Base-by-base conservation (phyloP, 2,329 filamentous ascomycete species). In the Pseudohalonectria lignicola region DNA sequence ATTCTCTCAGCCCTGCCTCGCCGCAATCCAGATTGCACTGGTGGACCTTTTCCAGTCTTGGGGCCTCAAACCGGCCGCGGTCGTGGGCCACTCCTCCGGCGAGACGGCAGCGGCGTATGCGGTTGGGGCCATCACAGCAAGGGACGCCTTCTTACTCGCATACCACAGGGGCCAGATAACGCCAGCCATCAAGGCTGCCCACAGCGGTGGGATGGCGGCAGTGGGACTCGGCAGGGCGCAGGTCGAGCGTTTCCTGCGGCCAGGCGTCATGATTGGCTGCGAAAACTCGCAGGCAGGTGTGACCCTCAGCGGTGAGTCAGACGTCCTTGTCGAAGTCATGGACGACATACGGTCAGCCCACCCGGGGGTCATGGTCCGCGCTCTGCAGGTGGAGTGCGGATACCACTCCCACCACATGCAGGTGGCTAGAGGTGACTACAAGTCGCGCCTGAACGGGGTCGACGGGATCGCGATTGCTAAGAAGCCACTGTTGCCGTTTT, bases 11-110 rank as follows among this genome's bases (percentile, higher is more conserved):
- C 40, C 40, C 15, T 33, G 33, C 23, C 32, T 39, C 21, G 33
- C 29, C 41, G 17, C 39, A n/a, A 41, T 17, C 2, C 59, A 61
- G 36, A 44, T 61, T 15, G 53, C 39, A n/a, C 36, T 61, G 1
- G 47, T 58, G 0, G 48, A 54, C 17, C 41, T 57, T 1, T 45
- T 59, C 18, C 31, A n/a, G 3, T 34, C 32, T 8, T 37, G 37
- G 20, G 43, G 40, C 19, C 37, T 47, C 25, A 26, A 15, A 8
- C 47, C 47, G 5, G 31, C 36, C 6, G 41, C 41, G 4, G 45
- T 53, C 26, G 15, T 45, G 31, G 20, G 49, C 21, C 39, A 53
- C 38, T 32, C 41, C 40, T 34, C 45, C 10, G 46, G 46, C 12
- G 46, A 48, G 37, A 48, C 44, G 5, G 40, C 45, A 17, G 46